Evolutionary conservation across 768 basidiomycete species (phyloP).

Genomic region (Galerina marginata): DNA sequence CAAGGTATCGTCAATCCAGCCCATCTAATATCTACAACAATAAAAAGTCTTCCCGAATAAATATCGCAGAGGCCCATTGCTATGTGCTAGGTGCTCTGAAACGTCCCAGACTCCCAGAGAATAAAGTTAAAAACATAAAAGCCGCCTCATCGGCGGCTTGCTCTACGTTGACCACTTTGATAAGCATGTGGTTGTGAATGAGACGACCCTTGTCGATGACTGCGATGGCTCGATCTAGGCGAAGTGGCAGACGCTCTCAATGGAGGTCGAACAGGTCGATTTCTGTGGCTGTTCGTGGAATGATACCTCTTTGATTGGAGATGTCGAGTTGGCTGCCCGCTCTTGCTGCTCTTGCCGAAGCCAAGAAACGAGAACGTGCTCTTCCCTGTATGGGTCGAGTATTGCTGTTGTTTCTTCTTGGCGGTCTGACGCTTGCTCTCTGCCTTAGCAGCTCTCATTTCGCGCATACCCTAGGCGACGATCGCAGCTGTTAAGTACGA

Average conservation of each 20-base stretch:
- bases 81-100: neutral
- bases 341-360: conserved; percentile 14
- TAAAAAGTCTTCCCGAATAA: neutral
- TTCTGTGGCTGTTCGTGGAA: conserved; percentile 12
- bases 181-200: conserved; percentile 14
- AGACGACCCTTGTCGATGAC: conserved; percentile 16
- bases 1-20: conserved; percentile 3
- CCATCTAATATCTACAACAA: neutral
- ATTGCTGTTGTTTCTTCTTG: conserved; percentile 24
- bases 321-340: neutral
- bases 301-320: conserved; percentile 10
- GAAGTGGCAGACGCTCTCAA: conserved; percentile 15
- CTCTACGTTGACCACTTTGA: conserved; percentile 15
- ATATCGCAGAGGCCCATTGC: neutral
- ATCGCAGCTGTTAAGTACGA: conserved; percentile 4
- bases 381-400: conserved; percentile 17
- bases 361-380: conserved; percentile 31
- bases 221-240: conserved; percentile 13
- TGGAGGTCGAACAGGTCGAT: conserved; percentile 18
- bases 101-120: neutral
- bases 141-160: conserved; percentile 18
- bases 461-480: conserved; percentile 60
- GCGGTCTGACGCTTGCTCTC: conserved; percentile 27
- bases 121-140: neutral
- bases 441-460: conserved; percentile 63